Evolutionary conservation across 2,329 filamentous ascomycete genomes (phyloP).

Genomic region (Fusarium sp.): DNA sequence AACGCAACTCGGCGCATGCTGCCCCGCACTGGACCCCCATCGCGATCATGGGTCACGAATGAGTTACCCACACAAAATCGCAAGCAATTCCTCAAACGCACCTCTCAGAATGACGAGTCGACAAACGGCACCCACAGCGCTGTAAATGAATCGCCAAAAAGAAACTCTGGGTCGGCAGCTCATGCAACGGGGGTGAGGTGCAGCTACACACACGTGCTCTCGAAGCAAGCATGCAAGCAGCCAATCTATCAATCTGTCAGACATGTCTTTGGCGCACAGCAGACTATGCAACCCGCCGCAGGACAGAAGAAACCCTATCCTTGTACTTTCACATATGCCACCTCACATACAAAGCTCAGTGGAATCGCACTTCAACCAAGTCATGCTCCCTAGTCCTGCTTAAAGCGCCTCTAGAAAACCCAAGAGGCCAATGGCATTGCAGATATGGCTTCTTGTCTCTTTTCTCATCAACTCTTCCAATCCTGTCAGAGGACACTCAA

Average conservation of each 20-base stretch:
- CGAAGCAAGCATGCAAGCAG: conserved; percentile 19
- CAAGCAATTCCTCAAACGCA: conserved; percentile 32
- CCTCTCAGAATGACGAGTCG: conserved; percentile 28
- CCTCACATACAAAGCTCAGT: conserved; percentile 7
- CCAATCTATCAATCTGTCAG: conserved; percentile 15
- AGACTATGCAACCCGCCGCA: conserved; percentile 7
- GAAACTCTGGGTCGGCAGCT: conserved; percentile 1
- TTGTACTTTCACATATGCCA: conserved; percentile 12
- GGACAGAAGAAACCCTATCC: conserved; percentile 7
- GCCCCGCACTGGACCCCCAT: conserved; percentile 33
- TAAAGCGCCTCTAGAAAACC: conserved; percentile 13
- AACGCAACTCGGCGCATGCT: conserved; percentile 7
- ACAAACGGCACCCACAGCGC: conserved; percentile 9
- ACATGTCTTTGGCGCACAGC: conserved; percentile 27
- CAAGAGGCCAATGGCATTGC: conserved; percentile 18
- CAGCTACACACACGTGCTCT: conserved; percentile 23
- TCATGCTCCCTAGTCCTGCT: conserved; percentile 15
- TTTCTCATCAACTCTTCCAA: conserved; percentile 25
- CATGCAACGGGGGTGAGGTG: conserved; percentile 19
- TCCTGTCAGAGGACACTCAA: conserved; percentile 4
- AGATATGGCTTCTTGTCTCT: conserved; percentile 32
- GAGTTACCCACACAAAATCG: conserved; percentile 17
- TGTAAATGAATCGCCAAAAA: conserved; percentile 15
- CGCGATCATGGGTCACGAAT: conserved; percentile 25
- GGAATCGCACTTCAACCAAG: conserved; percentile 12